A percentile compares a stretch with the other conserved stretches of the same genome.
Evolutionary conservation across 148 eudicot genomes (phyloP).

Genomic region (Polygonum aviculare): DNA sequence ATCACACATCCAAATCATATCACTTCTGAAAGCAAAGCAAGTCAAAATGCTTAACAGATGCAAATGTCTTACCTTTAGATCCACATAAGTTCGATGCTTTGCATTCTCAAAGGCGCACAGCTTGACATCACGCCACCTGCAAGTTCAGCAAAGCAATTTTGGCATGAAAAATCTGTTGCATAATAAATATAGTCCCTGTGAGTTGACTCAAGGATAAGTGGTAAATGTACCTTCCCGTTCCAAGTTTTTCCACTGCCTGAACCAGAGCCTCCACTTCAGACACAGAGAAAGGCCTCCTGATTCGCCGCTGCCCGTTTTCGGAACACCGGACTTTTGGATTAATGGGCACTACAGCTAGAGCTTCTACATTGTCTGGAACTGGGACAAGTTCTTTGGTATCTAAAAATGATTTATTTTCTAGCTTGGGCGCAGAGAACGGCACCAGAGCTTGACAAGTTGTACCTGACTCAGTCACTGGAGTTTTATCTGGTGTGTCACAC

Average conservation of each 20-base stretch:
- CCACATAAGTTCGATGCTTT: conserved; percentile 94
- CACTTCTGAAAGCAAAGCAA: background rate
- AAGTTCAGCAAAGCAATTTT: conserved; percentile 14
- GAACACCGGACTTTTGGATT: conserved; percentile 45
- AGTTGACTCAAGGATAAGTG: background rate
- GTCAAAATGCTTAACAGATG: background rate
- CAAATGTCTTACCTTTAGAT: conserved; percentile 64
- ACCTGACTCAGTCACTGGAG: conserved; percentile 20
- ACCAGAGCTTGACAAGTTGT: conserved; percentile 34
- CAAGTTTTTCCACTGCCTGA: conserved; percentile 93
- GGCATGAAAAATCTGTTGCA: background rate
- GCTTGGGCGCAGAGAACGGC: conserved; percentile 28
- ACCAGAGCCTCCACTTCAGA: conserved; percentile 93
- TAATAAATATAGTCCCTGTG: background rate
- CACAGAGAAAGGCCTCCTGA: conserved; percentile 90
- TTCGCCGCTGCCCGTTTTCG: conserved; percentile 87
- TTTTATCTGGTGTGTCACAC: conserved; percentile 22
- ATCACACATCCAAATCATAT: conserved; percentile 1
- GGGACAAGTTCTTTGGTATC: conserved; percentile 65
- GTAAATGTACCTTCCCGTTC: conserved; percentile 77
- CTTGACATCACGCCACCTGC: conserved; percentile 98
- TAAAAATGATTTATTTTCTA: conserved; percentile 21
- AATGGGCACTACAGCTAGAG: conserved; percentile 63
- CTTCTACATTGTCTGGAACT: conserved; percentile 41
- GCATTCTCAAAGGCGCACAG: conserved; percentile 81